Conservation (phyloP, 1,139 yeast genomes). For the Zygoascus meyerae region DNA sequence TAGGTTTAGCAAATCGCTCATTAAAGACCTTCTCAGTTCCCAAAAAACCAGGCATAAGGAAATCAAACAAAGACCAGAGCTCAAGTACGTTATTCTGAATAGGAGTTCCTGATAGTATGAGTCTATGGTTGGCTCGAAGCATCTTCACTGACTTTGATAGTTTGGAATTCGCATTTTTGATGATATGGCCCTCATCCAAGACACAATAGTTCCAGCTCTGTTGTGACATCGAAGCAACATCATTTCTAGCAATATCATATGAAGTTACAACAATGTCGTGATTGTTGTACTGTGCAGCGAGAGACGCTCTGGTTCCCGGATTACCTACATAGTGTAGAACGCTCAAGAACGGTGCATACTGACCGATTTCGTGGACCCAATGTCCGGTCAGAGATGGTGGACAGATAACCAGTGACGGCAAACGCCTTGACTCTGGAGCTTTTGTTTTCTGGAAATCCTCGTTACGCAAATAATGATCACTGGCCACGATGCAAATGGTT, state of each 20-base stretch:
- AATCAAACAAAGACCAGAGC: constrained; percentile 95
- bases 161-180: constrained; percentile 85
- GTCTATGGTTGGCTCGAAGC: constrained; percentile 78
- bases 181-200: constrained; percentile 95
- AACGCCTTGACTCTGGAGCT: constrained; percentile 61
- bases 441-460: constrained; percentile 56
- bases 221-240: constrained; percentile 54
- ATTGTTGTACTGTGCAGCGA: constrained; percentile 48
- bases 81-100: constrained; percentile 96
- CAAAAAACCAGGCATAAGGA: constrained; percentile 96
- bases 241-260: constrained; percentile 94
- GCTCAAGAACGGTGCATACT: constrained; percentile 82
- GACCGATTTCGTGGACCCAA: constrained; percentile 94
- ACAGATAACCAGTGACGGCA: constrained; percentile 84
- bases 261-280: constrained; percentile 89
- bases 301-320: constrained; percentile 62
- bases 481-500: constrained; percentile 92
- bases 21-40: constrained; percentile 94
- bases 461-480: constrained; percentile 85
- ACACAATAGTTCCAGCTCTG: constrained; percentile 90
- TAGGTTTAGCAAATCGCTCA: constrained; percentile 94
- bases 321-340: constrained; percentile 89
- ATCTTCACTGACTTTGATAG: constrained; percentile 82
- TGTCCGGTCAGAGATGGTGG: constrained; percentile 98
- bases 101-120: constrained; percentile 94